Evolutionary conservation across 2,329 filamentous ascomycete species (phyloP), one percentile per base, ranked within the genome.

Genomic region (Fusarium sp.): DNA sequence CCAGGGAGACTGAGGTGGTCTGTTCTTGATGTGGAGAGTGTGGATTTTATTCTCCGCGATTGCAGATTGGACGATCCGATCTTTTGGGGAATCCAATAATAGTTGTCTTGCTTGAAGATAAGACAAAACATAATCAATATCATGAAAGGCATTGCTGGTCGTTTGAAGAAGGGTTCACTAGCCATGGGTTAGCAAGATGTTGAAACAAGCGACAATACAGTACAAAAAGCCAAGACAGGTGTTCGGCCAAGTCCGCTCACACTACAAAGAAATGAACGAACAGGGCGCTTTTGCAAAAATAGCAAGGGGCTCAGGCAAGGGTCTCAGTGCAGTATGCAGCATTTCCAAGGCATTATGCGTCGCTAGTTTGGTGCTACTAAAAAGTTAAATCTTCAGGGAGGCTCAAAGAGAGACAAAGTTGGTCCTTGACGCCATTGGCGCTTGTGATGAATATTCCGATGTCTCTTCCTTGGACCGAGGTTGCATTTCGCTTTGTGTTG

Each of bases 361-460:
- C 44, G 31, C 24, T 63, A 67, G 62, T 42, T 40, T 39, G 43
- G 33, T 53, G 40, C 46, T 63, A 62, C 52, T 26, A 33, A 52
- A 55, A 64, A 58, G 42, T 51, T 51, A 52, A 62, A 51, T 38
- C 15, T 38, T 8, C 21, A 44, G 24, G 49, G 33, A 46, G 46
- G 56, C 39, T 50, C 34, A 47, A 45, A 19, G 58, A 54, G 36
- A 44, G 26, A 51, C 46, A 26, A 50, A 45, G 36, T 57, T 44
- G 46, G 46, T 39, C 34, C 11, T 70, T 59, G 58, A 62, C 67
- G 67, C 67, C 62, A 70, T 70, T 58, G 63, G 39, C 57, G 66
- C 49, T 59, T 55, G 38, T 43, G 40, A n/a, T 49, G 40, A 64
- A 62, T 51, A 46, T 66, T 54, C 50, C 50, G 46, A 64, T 26